Evolutionary conservation across 768 basidiomycete genomes (phyloP).

Genomic region (Boletus rufocinnamomeus): DNA sequence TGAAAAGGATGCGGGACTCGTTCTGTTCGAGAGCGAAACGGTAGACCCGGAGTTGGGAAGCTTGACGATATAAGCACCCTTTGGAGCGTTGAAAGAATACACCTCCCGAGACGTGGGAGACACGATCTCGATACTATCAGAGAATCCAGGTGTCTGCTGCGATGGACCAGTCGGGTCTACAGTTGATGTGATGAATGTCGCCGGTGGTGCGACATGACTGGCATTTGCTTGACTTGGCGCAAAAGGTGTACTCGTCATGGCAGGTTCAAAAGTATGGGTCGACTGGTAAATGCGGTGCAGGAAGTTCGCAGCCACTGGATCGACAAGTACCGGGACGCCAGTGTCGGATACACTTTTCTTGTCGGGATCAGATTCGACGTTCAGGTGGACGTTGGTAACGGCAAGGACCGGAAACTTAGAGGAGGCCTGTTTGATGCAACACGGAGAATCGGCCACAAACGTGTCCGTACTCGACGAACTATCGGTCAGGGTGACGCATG

Average conservation of each 20-base stretch:
- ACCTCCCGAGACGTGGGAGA: conserved; percentile 10
- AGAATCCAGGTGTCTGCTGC: not conserved
- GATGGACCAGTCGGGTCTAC: not conserved
- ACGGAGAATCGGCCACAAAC: conserved; percentile 27
- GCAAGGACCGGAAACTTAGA: conserved; percentile 13
- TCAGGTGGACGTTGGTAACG: not conserved
- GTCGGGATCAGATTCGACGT: not conserved
- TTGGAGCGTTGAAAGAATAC: conserved; percentile 7
- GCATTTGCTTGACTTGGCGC: not conserved
- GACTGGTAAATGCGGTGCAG: not conserved
- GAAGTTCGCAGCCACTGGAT: not conserved
- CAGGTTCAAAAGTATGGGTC: conserved; percentile 15
- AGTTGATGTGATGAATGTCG: not conserved
- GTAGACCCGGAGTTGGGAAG: conserved; percentile 9
- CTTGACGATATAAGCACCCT: conserved; percentile 17
- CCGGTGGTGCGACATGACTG: not conserved
- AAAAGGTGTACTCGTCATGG: conserved; percentile 22
- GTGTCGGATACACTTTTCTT: not conserved
- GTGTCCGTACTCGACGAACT: conserved; percentile 23
- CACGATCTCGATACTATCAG: not conserved
- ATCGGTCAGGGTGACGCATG: conserved; percentile 9
- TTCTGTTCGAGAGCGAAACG: not conserved
- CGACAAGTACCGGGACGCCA: not conserved
- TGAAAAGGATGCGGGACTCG: not conserved
- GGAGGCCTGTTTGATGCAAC: conserved; percentile 8